A percentile compares a stretch with the other conserved stretches of the same genome.
These are phyloP conservation scores for Pseudotulostoma volvatum DNA, from an alignment of 495 filamentous ascomycete genomes.

Conservation along the genomic window DNA sequence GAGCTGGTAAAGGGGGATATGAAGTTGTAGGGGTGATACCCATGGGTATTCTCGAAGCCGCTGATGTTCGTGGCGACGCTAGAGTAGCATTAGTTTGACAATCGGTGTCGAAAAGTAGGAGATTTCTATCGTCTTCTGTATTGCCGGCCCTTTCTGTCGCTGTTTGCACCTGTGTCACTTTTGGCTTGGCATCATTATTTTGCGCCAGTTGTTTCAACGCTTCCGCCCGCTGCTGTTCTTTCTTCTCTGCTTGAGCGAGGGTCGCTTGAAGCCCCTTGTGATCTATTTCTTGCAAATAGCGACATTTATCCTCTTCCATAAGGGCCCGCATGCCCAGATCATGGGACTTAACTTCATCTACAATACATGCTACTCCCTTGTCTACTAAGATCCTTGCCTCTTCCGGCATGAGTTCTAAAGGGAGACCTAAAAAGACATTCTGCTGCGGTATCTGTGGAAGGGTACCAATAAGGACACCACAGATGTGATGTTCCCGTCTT, in stretches of 20 bases:
- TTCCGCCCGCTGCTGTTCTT: constrained; percentile 23
- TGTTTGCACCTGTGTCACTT: constrained; percentile 13
- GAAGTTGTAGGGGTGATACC: constrained; percentile 46
- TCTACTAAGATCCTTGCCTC: constrained; percentile 76
- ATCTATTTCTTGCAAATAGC: constrained; percentile 28
- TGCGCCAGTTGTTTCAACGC: constrained; percentile 26
- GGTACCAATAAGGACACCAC: constrained; percentile 71
- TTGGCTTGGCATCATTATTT: constrained; percentile 19
- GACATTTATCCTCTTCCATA: constrained; percentile 33
- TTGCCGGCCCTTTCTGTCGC: constrained; percentile 17
- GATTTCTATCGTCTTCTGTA: constrained; percentile 11
- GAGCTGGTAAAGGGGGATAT: constrained; percentile 29
- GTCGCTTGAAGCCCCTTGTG: constrained; percentile 30
- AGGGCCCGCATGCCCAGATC: constrained; percentile 40
- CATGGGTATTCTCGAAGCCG: constrained; percentile 13
- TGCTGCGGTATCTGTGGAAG: constrained; percentile 86
- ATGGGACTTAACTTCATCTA: constrained; percentile 59
- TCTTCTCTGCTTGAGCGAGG: constrained; percentile 22
- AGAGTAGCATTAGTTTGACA: constrained; percentile 6
- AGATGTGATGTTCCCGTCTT: constrained; percentile 67
- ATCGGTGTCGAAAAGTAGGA: constrained; percentile 27
- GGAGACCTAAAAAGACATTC: constrained; percentile 83
- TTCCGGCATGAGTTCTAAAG: constrained; percentile 78
- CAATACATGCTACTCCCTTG: constrained; percentile 58
- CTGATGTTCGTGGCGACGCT: constrained; percentile 13